Base-by-base conservation (phyloP, 345 rosid genomes). In the Crucihimalaya himalaica region DNA sequence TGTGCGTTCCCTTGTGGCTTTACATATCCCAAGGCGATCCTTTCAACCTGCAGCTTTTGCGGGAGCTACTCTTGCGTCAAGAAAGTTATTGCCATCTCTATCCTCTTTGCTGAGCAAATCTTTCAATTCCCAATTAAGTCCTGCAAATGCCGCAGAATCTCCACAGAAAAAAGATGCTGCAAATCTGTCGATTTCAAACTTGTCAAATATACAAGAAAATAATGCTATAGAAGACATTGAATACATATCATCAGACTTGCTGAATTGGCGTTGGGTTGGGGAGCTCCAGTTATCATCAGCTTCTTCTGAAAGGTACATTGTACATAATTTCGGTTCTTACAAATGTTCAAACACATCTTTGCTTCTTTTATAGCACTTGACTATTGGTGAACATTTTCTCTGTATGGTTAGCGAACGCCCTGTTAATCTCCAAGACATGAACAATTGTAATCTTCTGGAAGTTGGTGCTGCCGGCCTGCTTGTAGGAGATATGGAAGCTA, bases 401-500 rank as follows among this genome's bases (percentile, higher is more conserved):
- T 78, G 71, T 5, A 61, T 72, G 54, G 23, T 67, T 63, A 78
- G 81, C 5, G 99, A 86, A 45, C 89, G 83, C 48, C 69, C 79
- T 70, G 68, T 71, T 57, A 89, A 81, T 74, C 84, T 87, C 57
- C 90, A 87, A 86, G 93, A 86, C 63, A 79, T 86, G 85, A 86
- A 84, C 76, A 81, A 82, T 20, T 88, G 75, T 79, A 92, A 86
- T 79, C 86, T 96, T 76, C 80, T 92, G 60, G 97, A 96, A 83
- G 85, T 90, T 75, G 99, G 99, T 71, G 99, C 99, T 23, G 97
- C 98, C 12, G 94, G 98, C 58, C 81, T 96, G 31, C 94, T 96
- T 72, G 90, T 92, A 39, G 98, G 94, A 62, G 97, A 96, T 71
- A 84, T 92, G 92, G 96, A 92, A 82, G 86, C 96, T 46, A 92